Conservation (phyloP, 768 basidiomycete species). For the Amanita rimosa region DNA sequence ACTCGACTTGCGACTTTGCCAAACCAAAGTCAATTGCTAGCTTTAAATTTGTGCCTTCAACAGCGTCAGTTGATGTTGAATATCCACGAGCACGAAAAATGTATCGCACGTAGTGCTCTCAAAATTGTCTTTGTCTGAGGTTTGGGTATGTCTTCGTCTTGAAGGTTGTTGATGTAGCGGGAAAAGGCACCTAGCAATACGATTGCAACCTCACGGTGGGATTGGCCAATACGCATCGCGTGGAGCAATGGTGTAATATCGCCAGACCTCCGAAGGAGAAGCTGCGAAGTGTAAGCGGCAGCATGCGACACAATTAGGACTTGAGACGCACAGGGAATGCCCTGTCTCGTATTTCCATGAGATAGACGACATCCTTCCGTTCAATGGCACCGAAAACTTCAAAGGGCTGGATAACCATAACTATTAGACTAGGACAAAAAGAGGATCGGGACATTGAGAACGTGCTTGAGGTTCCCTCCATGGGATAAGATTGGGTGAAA, state of each 20-base stretch:
- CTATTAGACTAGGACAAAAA: conserved; percentile 16
- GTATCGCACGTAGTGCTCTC: conserved; percentile 62
- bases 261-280: conserved; percentile 77
- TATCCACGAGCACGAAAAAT: background rate
- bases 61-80: background rate
- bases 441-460: background rate
- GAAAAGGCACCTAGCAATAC: conserved; percentile 84
- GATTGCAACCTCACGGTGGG: conserved; percentile 77
- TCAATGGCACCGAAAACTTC: conserved; percentile 82
- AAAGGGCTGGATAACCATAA: conserved; percentile 22
- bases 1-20: conserved; percentile 66
- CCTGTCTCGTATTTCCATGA: conserved; percentile 76
- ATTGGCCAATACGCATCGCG: conserved; percentile 71
- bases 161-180: conserved; percentile 81
- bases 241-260: conserved; percentile 85
- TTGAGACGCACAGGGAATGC: conserved; percentile 58
- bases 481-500: conserved; percentile 8
- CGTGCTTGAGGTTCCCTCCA: conserved; percentile 20
- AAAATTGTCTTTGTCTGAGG: conserved; percentile 59
- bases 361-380: conserved; percentile 64
- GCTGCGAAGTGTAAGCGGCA: conserved; percentile 21
- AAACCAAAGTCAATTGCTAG: conserved; percentile 87
- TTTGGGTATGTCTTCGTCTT: conserved; percentile 67
- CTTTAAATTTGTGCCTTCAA: conserved; percentile 69
- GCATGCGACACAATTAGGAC: too few relatives aligned